Percentiles rank a stretch among this genome's conserved stretches.
These are phyloP conservation scores for Erodium moschatum DNA, from an alignment of 441 rosid species.

Conservation along the genomic window DNA sequence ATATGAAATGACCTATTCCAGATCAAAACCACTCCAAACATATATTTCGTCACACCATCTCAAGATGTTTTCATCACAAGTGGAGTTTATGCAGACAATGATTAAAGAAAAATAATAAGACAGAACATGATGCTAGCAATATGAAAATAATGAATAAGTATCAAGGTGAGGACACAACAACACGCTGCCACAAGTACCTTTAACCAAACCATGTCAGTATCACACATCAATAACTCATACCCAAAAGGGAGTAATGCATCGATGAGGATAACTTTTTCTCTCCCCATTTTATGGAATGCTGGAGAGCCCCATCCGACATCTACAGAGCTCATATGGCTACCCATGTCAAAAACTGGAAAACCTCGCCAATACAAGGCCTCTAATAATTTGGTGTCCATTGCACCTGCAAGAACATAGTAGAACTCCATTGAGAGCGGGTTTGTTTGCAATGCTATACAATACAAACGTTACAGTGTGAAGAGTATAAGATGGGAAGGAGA, in stretches of 20 bases:
- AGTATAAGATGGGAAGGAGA: background rate
- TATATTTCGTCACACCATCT: background rate
- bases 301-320: slow-evolving; percentile 99
- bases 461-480: background rate
- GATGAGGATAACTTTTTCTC: slow-evolving; percentile 88
- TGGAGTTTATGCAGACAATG: background rate
- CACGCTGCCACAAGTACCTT: slow-evolving; percentile 42
- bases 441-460: background rate
- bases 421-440: slow-evolving; percentile 5
- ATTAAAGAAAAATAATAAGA: background rate
- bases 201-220: slow-evolving; percentile 98
- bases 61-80: background rate
- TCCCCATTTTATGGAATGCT: slow-evolving; percentile 94
- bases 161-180: slow-evolving; percentile 1
- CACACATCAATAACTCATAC: slow-evolving; percentile 86
- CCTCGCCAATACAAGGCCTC: slow-evolving; percentile 96
- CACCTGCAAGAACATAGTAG: slow-evolving; percentile 42
- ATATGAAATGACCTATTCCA: background rate
- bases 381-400: slow-evolving; percentile 87
- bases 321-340: slow-evolving; percentile 81
- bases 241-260: slow-evolving; percentile 81
- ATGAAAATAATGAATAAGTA: background rate
- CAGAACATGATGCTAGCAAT: background rate
- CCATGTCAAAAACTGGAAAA: slow-evolving; percentile 95
- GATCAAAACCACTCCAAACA: background rate